Evolutionary conservation across 805 yeast genomes (phyloP).

Genomic region (Wickerhamomyces pijperi): DNA sequence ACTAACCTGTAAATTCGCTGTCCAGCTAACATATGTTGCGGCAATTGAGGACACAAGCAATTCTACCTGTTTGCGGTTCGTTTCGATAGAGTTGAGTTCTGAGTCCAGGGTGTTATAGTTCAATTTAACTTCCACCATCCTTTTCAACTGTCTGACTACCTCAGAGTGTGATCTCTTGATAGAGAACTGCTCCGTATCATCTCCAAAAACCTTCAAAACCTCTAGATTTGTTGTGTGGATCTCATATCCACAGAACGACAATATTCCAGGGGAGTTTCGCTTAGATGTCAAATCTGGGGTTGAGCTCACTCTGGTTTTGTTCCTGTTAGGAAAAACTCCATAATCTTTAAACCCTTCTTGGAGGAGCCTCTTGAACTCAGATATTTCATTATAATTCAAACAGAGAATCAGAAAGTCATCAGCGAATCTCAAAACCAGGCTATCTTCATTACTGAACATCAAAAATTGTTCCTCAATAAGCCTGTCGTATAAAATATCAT

Average conservation of each 20-base stretch:
- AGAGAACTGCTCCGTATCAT: constrained; percentile 7
- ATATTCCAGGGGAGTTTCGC: background rate
- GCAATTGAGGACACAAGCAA: constrained; percentile 1
- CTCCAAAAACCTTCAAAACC: constrained; percentile 23
- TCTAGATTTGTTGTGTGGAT: constrained; percentile 24
- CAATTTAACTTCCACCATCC: constrained; percentile 22
- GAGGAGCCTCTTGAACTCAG: constrained; percentile 19
- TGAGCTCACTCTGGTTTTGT: constrained; percentile 21
- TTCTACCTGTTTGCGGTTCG: constrained; percentile 14
- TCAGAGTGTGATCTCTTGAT: constrained; percentile 6
- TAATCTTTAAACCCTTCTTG: constrained; percentile 26
- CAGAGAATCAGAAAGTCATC: constrained; percentile 81
- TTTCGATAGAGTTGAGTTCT: constrained; percentile 10
- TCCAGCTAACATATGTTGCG: background rate
- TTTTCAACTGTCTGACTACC: constrained; percentile 6
- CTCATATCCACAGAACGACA: constrained; percentile 31
- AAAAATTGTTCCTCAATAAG: constrained; percentile 29
- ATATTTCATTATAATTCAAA: constrained; percentile 23
- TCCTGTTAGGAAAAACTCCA: constrained; percentile 21
- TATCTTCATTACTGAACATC: constrained; percentile 14
- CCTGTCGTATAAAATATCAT: constrained; percentile 62
- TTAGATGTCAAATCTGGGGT: constrained; percentile 1
- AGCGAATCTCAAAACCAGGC: constrained; percentile 51
- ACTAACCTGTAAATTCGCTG: background rate
- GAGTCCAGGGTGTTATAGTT: constrained; percentile 19